phyloP scores from a whole-genome alignment of 2,329 filamentous ascomycete species.

The Aspergillus niger region DNA sequence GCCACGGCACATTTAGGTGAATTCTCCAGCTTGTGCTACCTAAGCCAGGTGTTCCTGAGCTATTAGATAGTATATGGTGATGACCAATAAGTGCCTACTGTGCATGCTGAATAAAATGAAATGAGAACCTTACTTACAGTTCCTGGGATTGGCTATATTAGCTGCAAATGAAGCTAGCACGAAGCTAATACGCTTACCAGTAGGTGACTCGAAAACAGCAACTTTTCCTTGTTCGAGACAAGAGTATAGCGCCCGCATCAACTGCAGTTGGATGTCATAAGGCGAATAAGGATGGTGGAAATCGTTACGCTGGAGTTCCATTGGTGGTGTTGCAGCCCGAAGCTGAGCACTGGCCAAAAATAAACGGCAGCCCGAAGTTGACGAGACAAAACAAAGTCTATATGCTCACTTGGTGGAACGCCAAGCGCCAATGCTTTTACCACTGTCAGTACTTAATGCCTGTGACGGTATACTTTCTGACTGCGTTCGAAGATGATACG shows the following conservation, averaged over 20 bases:
- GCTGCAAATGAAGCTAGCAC: slow-evolving; percentile 6
- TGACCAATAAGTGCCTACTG: background rate
- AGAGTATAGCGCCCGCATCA: slow-evolving; percentile 81
- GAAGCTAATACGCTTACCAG: slow-evolving; percentile 60
- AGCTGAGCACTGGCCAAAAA: background rate
- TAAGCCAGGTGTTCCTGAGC: background rate
- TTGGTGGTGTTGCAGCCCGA: slow-evolving; percentile 13
- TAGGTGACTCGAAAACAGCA: slow-evolving; percentile 91
- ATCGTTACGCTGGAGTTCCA: slow-evolving; percentile 49
- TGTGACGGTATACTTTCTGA: background rate
- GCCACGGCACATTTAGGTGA: background rate
- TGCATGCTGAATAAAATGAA: background rate
- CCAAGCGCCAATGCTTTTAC: background rate
- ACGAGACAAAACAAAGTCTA: background rate
- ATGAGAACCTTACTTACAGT: slow-evolving; percentile 38
- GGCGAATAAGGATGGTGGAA: slow-evolving; percentile 88
- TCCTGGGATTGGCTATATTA: slow-evolving; percentile 33
- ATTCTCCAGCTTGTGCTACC: background rate
- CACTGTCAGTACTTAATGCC: background rate
- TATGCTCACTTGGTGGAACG: background rate
- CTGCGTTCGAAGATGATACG: background rate
- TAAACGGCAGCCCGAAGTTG: background rate
- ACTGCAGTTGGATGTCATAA: slow-evolving; percentile 82
- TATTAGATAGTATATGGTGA: background rate
- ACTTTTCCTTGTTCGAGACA: slow-evolving; percentile 78